A percentile compares a stretch with the other conserved stretches of the same genome.
Conservation (phyloP, 1,284 basidiomycete genomes). For the Sporisorium iseilematis-ciliati region DNA sequence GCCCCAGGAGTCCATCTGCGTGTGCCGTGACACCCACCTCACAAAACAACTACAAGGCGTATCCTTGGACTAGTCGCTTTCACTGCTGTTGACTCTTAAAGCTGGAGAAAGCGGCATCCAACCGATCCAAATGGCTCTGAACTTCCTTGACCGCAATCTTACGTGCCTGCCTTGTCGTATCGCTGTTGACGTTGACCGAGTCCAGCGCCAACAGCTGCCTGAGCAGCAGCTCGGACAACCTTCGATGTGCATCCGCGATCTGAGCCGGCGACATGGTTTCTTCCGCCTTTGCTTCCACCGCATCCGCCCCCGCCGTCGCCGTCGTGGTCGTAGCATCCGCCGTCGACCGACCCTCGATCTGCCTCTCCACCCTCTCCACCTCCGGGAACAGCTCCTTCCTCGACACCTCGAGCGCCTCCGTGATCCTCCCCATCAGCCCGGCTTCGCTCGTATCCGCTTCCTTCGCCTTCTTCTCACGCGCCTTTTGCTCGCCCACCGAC, state of each 20-base stretch:
- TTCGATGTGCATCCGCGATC: conserved; percentile 54
- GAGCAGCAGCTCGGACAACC: conserved; percentile 62
- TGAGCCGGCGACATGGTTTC: conserved; percentile 7
- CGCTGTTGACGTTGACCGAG: conserved; percentile 58
- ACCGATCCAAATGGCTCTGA: conserved; percentile 64
- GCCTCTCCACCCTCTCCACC: conserved; percentile 54
- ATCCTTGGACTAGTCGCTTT: too few species aligned
- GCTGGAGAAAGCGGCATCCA: conserved; percentile 59
- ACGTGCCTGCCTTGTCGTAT: conserved; percentile 55
- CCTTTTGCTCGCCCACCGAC: conserved; percentile 47
- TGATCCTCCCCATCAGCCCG: conserved; percentile 55
- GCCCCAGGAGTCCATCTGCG: too few species aligned
- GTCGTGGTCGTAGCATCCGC: not conserved
- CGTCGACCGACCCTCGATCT: conserved; percentile 8
- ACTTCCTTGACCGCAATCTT: conserved; percentile 66
- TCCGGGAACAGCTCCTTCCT: conserved; percentile 58
- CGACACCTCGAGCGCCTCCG: conserved; percentile 42
- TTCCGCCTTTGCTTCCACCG: not conserved
- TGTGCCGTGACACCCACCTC: too few species aligned
- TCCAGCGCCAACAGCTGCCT: conserved; percentile 64
- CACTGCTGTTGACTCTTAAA: conserved; percentile 36
- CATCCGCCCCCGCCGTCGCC: not conserved
- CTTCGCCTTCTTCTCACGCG: conserved; percentile 39
- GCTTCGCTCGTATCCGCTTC: conserved; percentile 50
- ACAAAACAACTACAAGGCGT: too few species aligned